Evolutionary conservation across 768 basidiomycete species (phyloP).

Genomic region (Psilocybe cyanescens): DNA sequence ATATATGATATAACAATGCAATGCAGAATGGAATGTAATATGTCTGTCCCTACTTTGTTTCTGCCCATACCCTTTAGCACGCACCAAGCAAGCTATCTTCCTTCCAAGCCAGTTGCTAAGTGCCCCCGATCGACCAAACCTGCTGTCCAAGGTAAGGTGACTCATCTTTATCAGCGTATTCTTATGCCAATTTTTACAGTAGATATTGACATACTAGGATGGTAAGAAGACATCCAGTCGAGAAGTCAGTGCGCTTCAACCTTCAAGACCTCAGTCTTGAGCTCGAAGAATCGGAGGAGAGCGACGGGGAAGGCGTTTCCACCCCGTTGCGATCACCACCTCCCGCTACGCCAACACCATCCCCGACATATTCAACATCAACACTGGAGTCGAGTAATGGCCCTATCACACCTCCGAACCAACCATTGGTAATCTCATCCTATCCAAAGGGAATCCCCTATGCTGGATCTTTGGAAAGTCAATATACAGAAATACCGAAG

Average conservation of each 20-base stretch:
- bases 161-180: not conserved
- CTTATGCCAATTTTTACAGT: not conserved
- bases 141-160: not conserved
- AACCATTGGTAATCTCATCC: not conserved
- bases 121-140: not conserved
- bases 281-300: not conserved
- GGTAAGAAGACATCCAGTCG: not conserved
- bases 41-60: not conserved
- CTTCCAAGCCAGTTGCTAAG: no score
- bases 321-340: not conserved
- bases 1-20: not conserved
- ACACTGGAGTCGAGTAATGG: not conserved
- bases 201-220: not conserved
- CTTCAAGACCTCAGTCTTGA: not conserved
- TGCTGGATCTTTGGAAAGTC: no score
- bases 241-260: not conserved
- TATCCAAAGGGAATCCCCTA: not conserved
- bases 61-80: no score
- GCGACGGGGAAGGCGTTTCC: not conserved
- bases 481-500: not conserved
- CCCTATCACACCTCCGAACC: not conserved
- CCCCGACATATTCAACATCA: not conserved
- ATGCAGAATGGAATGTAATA: not conserved
- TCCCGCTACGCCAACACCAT: not conserved
- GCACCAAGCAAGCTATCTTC: no score